Percentiles rank a stretch among this genome's conserved stretches.
These are phyloP conservation scores for Ophiostoma montium DNA, from an alignment of 2,329 filamentous ascomycete genomes.

Conservation along the genomic window DNA sequence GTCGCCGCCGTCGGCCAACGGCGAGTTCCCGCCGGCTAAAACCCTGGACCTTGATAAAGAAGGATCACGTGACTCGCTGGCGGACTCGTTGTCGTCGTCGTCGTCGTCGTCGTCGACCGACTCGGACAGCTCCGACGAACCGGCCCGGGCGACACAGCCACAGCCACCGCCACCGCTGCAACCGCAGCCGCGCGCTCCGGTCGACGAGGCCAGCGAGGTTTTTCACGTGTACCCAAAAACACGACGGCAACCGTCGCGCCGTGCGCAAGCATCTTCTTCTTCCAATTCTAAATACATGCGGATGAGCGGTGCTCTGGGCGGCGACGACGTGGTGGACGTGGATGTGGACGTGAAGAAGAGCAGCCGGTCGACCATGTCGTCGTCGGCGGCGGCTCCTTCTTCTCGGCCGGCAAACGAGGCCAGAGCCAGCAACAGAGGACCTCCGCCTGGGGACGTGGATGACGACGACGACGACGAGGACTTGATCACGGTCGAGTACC, in stretches of 20 bases:
- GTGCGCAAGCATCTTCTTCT: not conserved
- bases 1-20: conserved; percentile 1
- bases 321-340: not conserved
- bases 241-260: not conserved
- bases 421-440: not conserved
- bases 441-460: not conserved
- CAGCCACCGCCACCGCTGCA: not conserved
- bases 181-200: not conserved
- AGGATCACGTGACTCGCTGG: not conserved
- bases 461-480: not conserved
- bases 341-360: not conserved
- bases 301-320: conserved; percentile 2
- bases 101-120: not conserved
- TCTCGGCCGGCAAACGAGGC: not conserved
- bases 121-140: not conserved
- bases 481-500: not conserved
- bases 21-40: not conserved
- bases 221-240: conserved; percentile 7
- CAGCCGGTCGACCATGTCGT: not conserved
- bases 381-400: not conserved
- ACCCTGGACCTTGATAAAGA: not conserved
- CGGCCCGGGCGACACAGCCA: too few species aligned
- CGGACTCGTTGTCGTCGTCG: not conserved
- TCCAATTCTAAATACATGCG: too few species aligned
- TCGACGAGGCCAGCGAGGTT: not conserved